Percentiles rank a stretch among this genome's conserved stretches.
Evolutionary conservation across 176 grass and related monocot genomes (phyloP).

Genomic region (barley (Hordeum vulgare)): DNA sequence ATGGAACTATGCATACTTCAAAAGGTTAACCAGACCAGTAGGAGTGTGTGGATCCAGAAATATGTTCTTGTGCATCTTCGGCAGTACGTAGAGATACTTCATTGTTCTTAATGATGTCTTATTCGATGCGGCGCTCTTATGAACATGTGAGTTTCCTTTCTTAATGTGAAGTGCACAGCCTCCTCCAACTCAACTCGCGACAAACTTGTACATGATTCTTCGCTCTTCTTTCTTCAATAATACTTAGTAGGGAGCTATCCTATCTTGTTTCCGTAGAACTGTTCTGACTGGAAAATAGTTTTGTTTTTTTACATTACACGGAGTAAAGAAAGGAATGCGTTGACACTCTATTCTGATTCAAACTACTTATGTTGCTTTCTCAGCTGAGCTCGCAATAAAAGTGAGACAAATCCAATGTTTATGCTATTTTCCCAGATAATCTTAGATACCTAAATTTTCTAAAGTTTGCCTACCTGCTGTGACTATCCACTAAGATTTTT

Average conservation of each 20-base stretch:
- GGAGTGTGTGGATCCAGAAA: too few species aligned
- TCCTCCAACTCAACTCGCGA: neutral
- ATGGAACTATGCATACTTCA: too few species aligned
- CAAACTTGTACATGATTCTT: neutral
- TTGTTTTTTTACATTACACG: neutral
- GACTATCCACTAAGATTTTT: neutral
- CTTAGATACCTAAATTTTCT: neutral
- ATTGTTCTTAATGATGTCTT: neutral
- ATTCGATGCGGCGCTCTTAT: slow-evolving; percentile 1
- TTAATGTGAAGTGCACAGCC: neutral
- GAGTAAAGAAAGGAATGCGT: neutral
- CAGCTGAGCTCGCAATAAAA: neutral
- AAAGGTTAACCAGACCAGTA: too few species aligned
- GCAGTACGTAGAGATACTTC: neutral
- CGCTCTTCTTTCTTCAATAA: neutral
- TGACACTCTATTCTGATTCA: neutral
- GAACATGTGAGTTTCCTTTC: slow-evolving; percentile 11
- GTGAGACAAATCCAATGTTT: neutral
- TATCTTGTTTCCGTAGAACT: neutral
- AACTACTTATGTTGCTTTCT: neutral
- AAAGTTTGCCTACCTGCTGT: neutral
- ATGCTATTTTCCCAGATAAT: neutral
- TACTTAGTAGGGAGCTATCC: neutral
- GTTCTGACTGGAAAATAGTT: neutral
- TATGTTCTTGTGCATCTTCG: slow-evolving; percentile 3